Evolutionary conservation across 768 basidiomycete species (phyloP), one percentile per base, ranked within the genome.

Genomic region (Tricholoma sp.): DNA sequence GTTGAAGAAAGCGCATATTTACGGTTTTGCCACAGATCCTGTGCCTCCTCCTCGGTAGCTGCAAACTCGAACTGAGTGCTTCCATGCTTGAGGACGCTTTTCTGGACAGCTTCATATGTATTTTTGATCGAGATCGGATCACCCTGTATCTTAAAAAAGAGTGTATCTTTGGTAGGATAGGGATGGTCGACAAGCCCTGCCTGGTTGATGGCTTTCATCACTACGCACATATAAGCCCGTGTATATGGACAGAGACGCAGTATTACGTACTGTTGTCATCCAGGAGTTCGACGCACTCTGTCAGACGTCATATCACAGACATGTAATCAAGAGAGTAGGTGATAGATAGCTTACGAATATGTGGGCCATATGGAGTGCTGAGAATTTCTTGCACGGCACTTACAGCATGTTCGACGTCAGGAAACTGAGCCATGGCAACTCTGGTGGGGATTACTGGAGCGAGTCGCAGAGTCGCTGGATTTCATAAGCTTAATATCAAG

Each of bases 101-200:
- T 64, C 60, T 84, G 75, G 24, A 91, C 80, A 17, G 76, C 69
- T 44, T 80, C 75, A 0, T 88, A 81, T 0, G 89, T 79, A 41
- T 80, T 78, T 3, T 80, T 65, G 32, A 89, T 81, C 5, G 80
- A 77, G 10, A 76, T 69, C 0, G 79, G 72, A 33, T 89, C 83
- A 2, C 93, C 93, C 67, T 94, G 91, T 52, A 97, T 81, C 68
- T 96, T 95, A 79, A 98, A 91, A 73, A 97, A 93, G 9, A 97
- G 79, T 0, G 87, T 87, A 65, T 94, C 91, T 59, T 79, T 73
- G 17, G 84, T 83, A 3, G 86, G 86, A 65, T 87, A 90, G 45
- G 82, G 76, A 53, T 67, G 69, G 56, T 81, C 80, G 45, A 84
- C 71, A 54, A 88, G 65, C 24, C 89, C 88, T 18, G 80, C 84